Base-by-base conservation (phyloP, 2,329 filamentous ascomycete species). In the Aspergillus unguis region DNA sequence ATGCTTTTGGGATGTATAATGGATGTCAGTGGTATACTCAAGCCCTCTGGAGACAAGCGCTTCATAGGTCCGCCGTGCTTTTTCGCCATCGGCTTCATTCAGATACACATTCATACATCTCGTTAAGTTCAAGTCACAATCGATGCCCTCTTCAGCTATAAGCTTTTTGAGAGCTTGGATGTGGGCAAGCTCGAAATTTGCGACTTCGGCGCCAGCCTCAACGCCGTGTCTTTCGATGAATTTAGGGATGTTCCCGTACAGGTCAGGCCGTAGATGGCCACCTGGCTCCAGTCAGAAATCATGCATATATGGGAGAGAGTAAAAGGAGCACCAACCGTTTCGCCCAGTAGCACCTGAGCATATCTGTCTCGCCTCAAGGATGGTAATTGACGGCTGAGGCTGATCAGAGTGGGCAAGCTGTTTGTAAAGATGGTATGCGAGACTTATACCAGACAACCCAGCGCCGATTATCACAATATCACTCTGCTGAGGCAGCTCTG, bases 381-480 rank as follows among this genome's bases (percentile, higher is more conserved):
- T 65, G 1, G 71, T 63, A 11, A 75, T 68, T 0, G 66, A 69
- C 1, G 64, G 64, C 28, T 56, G 37, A 37, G 56, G 44, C 26
- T 62, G 56, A 25, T 53, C 51, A 1, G 61, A 32, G 25, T 44
- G 38, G 8, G 40, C 52, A 26, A 56, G 52, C 36, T 61, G 52
- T 43, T 69, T 65, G 9, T 72, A 54, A 4, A 76, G 67, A 53
- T 80, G 72, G 41, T 77, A 76, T 0, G 72, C 73, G 4, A 74
- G 70, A 1, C 71, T 69, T 0, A 72, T 70, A 2, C 78, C 78
- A 4, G 77, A 68, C 49, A 73, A 77, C 0, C 78, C 78, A 10
- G 74, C 72, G 0, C 77, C 78, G 6, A 80, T 70, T 35, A 80
- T 73, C 11, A 74, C 68, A 46, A 80, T 71, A 42, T 80, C 76